Evolutionary conservation across 495 filamentous ascomycete species (phyloP), one percentile per base, ranked within the genome.

Genomic region (Neurospora sp.): DNA sequence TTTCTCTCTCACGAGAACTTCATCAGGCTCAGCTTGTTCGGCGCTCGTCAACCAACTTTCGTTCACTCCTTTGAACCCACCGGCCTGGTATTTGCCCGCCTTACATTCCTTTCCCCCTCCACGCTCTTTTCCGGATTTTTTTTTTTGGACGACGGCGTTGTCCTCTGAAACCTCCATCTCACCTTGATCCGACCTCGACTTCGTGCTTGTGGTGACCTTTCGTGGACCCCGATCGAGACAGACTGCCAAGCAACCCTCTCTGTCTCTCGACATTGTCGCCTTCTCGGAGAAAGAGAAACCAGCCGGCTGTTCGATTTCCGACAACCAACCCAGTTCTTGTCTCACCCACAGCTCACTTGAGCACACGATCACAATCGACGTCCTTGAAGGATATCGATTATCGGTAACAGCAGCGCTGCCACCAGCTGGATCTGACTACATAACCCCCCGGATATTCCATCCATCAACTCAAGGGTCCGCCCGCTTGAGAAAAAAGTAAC

Each of bases 351-450:
- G 70, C 78, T 70, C 73, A 6, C 59, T 75, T 38, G 70, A 69
- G 70, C 68, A 71, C 69, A 77, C 75, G 72, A 79, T 79, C 70
- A 72, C 76, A 48, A 68, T 74, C 42, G 48, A 73, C 68, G 75
- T 81, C 79, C 80, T 82, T 79, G 80, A 81, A 75, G 79, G 80
- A 79, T 78, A 75, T 74, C 68, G 73, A 65, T 35, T 35, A 65
- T 65, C 27, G 53, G 71, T 71, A 74, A 76, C 78, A 81, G 79
- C 80, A 76, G 79, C 74, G 79, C 79, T 82, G 77, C 75, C 75
- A 41, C 79, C 76, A 81, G 79, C 77, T 80, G 80, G 81, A 75
- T 76, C 82, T 81, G 83, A 81, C 72, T 72, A 73, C 68, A 74
- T 72, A 73, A 71, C 71, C 65, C 70, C 71, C n/a, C 45, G 14